Evolutionary conservation across 768 basidiomycete species (phyloP), one percentile per base, ranked within the genome.

Genomic region (Mycena rebaudengoi): DNA sequence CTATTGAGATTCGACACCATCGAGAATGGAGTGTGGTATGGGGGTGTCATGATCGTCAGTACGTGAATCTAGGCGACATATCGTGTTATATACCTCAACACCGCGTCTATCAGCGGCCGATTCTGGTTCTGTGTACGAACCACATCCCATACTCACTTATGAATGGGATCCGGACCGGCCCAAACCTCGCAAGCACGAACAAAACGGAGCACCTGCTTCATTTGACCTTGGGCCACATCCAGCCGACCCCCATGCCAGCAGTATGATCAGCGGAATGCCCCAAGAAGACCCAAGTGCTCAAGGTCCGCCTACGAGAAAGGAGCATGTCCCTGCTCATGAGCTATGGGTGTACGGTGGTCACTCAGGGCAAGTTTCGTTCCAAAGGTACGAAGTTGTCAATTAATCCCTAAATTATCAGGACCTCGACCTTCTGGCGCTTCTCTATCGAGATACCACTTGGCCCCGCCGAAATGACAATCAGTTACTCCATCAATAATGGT

Each of bases 401-500:
- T n/a, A n/a, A n/a, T n/a, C n/a, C n/a, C n/a, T n/a, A n/a, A n/a
- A 29, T 30, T 23, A 48, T 29, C 62, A 96, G 95, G 5, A 90
- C 91, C 0, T 95, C 87, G 72, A 94, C 94, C 1, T 99, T 99
- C 80, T 99, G 95, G 92, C 85, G 97, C 54, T 98, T 98, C 79
- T 82, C 89, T 71, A 87, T 98, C 48, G 87, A 90, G 65, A 83
- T 99, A 56, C 95, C 94, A 0, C 75, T 98, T 2, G 82, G 83
- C 2, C 76, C 80, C 10, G 79, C 80, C 35, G 94, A 97, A 78
- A 91, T 95, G 85, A 78, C 82, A 49, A 83, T 99, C 52, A 82
- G 78, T 57, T 99, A 99, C 76, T 85, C 84, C 54, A 82, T 99
- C 70, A 98, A 99, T 74, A 79, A 85, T 11, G 91, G 96, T 3